Percentiles rank a stretch among this genome's conserved stretches.
These are phyloP conservation scores for Cyberlindnera maritima DNA, from an alignment of 805 yeast genomes.

Conservation along the genomic window DNA sequence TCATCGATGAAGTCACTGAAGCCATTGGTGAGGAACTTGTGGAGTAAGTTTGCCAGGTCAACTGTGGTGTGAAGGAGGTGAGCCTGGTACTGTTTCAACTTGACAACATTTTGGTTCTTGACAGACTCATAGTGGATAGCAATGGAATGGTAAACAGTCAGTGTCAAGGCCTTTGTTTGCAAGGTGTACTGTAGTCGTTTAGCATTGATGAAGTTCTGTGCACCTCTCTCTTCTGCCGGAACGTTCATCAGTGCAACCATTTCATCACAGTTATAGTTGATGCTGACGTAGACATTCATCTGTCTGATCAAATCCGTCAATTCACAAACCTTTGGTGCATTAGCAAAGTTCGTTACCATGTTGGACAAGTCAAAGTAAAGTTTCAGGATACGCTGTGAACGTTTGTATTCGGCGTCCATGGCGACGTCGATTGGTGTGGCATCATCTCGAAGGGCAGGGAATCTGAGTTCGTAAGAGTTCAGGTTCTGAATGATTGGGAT, in stretches of 20 bases:
- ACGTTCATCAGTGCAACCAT: constrained; percentile 6
- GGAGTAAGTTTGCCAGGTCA: constrained; percentile 17
- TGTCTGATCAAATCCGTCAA: constrained; percentile 14
- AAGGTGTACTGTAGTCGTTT: constrained; percentile 17
- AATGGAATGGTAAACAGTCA: constrained; percentile 22
- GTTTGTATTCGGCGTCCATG: constrained; percentile 14
- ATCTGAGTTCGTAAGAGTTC: constrained; percentile 16
- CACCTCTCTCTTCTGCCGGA: constrained; percentile 1
- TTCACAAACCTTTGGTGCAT: constrained; percentile 18
- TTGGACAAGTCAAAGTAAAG: constrained; percentile 18
- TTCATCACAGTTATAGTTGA: constrained; percentile 16
- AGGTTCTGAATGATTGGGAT: constrained; percentile 20
- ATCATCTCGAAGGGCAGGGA: constrained; percentile 11
- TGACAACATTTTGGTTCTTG: constrained; percentile 10
- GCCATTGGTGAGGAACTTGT: constrained; percentile 16
- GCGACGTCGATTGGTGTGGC: constrained; percentile 13
- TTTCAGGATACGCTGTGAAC: constrained; percentile 20
- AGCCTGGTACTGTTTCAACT: constrained; percentile 12
- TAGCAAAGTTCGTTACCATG: constrained; percentile 21
- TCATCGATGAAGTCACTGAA: constrained; percentile 16
- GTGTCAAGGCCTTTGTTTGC: constrained; percentile 17
- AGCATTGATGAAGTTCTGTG: constrained; percentile 16
- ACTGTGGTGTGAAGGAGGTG: constrained; percentile 7
- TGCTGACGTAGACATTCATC: constrained; percentile 16
- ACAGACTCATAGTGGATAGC: constrained; percentile 22